A percentile compares a stretch with the other conserved stretches of the same genome.
These are phyloP conservation scores for Xanthoparmelia taractica DNA, from an alignment of 495 filamentous ascomycete species.

Conservation along the genomic window DNA sequence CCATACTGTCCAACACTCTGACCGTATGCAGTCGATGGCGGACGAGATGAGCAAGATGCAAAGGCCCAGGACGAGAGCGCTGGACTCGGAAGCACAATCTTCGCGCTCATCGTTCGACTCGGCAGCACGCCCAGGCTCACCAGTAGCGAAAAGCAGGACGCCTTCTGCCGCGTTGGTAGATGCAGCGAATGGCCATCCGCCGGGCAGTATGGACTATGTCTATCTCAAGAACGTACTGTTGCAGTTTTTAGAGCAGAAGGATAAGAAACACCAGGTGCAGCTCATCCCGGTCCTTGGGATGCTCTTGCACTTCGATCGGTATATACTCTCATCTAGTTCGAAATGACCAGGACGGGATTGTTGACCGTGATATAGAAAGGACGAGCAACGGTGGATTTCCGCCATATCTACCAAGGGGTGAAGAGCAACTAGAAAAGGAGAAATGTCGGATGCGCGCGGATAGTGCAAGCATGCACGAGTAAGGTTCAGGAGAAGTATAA, in stretches of 20 bases:
- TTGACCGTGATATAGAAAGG: constrained; percentile 46
- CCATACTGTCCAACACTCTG: constrained; percentile 5
- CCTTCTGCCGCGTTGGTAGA: constrained; percentile 37
- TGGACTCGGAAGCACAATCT: constrained; percentile 45
- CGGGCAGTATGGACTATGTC: constrained; percentile 57
- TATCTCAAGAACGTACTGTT: constrained; percentile 94
- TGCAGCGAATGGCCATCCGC: constrained; percentile 31
- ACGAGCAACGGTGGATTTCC: constrained; percentile 84
- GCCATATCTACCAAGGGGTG: constrained; percentile 54
- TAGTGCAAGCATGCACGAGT: not conserved
- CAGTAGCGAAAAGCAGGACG: constrained; percentile 34
- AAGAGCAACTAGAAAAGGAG: not conserved
- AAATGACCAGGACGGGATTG: not conserved
- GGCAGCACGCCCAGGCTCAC: constrained; percentile 38
- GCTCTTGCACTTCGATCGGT: constrained; percentile 88
- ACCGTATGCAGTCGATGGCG: constrained; percentile 34
- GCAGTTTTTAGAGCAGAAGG: constrained; percentile 90
- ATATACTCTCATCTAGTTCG: constrained; percentile 29
- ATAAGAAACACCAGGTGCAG: constrained; percentile 83
- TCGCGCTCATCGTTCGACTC: constrained; percentile 64
- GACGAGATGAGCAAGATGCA: constrained; percentile 41
- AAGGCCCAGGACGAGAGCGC: constrained; percentile 26
- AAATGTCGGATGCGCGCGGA: not conserved
- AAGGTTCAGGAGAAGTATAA: not conserved
- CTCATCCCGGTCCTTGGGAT: constrained; percentile 86